These are phyloP conservation scores for Leonotis leonurus DNA, from an alignment of 257 asterid genomes.

Conservation along the genomic window DNA sequence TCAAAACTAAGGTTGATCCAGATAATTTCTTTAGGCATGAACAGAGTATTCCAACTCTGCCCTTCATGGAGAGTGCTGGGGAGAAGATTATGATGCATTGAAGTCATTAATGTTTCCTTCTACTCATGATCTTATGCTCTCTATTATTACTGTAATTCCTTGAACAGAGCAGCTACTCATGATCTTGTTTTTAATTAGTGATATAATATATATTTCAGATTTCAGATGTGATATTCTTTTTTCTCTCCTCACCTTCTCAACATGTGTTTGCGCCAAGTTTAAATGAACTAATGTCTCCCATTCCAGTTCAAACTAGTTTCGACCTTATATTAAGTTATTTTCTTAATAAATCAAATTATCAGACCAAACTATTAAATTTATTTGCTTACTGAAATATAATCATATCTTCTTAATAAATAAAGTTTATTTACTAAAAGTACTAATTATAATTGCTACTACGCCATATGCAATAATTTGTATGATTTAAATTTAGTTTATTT, in stretches of 20 bases:
- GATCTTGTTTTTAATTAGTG: background rate
- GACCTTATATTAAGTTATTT: too few relatives aligned
- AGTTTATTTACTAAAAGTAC: too few relatives aligned
- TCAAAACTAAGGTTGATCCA: slow-evolving; percentile 62
- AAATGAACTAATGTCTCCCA: too few relatives aligned
- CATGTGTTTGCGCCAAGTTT: too few relatives aligned
- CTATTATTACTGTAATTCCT: background rate
- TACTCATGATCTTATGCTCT: background rate
- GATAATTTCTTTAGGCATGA: slow-evolving; percentile 61
- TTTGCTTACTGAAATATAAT: too few relatives aligned
- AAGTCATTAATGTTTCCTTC: background rate
- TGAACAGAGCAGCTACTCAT: background rate
- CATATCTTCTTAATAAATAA: too few relatives aligned
- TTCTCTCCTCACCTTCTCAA: background rate
- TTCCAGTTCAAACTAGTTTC: too few relatives aligned
- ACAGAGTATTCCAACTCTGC: slow-evolving; percentile 63
- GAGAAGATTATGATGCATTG: slow-evolving; percentile 25
- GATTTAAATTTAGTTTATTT: too few relatives aligned
- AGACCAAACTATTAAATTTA: too few relatives aligned
- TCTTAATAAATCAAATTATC: too few relatives aligned
- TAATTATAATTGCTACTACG: too few relatives aligned
- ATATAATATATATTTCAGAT: background rate
- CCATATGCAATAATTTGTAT: too few relatives aligned
- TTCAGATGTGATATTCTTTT: background rate
- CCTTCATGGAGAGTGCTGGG: slow-evolving; percentile 7